These are phyloP conservation scores for Zygotorulaspora danielsina DNA, from an alignment of 805 yeast genomes.

Conservation along the genomic window DNA sequence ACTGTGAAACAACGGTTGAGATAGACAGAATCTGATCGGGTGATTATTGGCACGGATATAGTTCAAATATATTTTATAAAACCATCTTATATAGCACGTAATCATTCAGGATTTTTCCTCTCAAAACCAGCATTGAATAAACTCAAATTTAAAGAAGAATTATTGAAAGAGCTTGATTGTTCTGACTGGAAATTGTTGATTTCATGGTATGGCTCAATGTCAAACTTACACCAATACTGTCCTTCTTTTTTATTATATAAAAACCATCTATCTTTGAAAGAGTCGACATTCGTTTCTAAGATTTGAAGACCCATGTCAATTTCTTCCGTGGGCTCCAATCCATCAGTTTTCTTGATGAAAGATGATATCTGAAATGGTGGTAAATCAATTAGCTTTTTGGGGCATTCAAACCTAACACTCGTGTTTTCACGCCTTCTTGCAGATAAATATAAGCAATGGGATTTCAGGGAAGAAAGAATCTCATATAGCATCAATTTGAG, in stretches of 20 bases:
- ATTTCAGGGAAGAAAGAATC: slow-evolving; percentile 30
- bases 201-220: slow-evolving; percentile 27
- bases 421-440: slow-evolving; percentile 14
- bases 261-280: slow-evolving; percentile 16
- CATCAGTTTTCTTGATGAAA: slow-evolving; percentile 17
- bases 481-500: slow-evolving; percentile 33
- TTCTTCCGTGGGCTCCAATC: slow-evolving; percentile 4
- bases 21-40: slow-evolving; percentile 24
- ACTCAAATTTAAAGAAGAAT: slow-evolving; percentile 30
- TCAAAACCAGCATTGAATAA: slow-evolving; percentile 31
- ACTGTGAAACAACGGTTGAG: slow-evolving; percentile 33
- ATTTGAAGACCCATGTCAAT: slow-evolving; percentile 12
- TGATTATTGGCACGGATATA: no score
- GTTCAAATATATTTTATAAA: no score
- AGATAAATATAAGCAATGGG: slow-evolving; percentile 26
- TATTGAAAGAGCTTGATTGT: slow-evolving; percentile 21
- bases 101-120: slow-evolving; percentile 29
- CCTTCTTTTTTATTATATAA: slow-evolving; percentile 23
- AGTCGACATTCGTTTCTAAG: slow-evolving; percentile 3
- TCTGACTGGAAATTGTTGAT: slow-evolving; percentile 28
- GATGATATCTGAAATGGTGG: slow-evolving; percentile 36
- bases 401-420: slow-evolving; percentile 16
- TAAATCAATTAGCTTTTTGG: slow-evolving; percentile 21
- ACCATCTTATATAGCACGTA: slow-evolving; percentile 2
- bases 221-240: slow-evolving; percentile 17